A percentile compares a stretch with the other conserved stretches of the same genome.
Evolutionary conservation across 2,329 filamentous ascomycete genomes (phyloP).

Genomic region (Thyridium curvatum): DNA sequence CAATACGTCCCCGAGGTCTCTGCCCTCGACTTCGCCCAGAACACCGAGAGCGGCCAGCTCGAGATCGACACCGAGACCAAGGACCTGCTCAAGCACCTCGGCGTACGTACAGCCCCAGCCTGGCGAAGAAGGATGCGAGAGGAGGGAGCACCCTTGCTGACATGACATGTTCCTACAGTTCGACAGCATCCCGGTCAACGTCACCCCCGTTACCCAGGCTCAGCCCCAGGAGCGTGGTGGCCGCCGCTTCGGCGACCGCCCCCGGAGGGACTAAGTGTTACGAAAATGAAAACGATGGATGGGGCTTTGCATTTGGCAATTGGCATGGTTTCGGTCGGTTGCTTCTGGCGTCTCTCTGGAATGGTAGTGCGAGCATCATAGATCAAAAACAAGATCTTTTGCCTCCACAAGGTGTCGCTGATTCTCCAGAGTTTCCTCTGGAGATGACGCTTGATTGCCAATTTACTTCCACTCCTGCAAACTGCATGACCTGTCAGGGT

Average conservation of each 20-base stretch:
- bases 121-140: background rate
- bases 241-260: slow-evolving; percentile 35
- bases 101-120: slow-evolving; percentile 62
- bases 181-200: slow-evolving; percentile 95
- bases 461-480: slow-evolving; percentile 11
- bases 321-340: slow-evolving; percentile 31
- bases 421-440: slow-evolving; percentile 52
- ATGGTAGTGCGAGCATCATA: slow-evolving; percentile 51
- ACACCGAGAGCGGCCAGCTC: slow-evolving; percentile 85
- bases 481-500: background rate
- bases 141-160: slow-evolving; percentile 16
- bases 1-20: slow-evolving; percentile 99
- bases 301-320: slow-evolving; percentile 32
- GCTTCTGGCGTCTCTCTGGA: slow-evolving; percentile 46
- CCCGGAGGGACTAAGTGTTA: slow-evolving; percentile 36
- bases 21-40: slow-evolving; percentile 95
- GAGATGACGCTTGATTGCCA: slow-evolving; percentile 94
- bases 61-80: slow-evolving; percentile 97
- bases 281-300: slow-evolving; percentile 12
- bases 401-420: slow-evolving; percentile 80
- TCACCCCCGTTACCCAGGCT: slow-evolving; percentile 82
- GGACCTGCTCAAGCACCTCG: slow-evolving; percentile 97
- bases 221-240: slow-evolving; percentile 73
- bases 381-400: slow-evolving; percentile 55
- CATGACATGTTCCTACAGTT: slow-evolving; percentile 53